Base-by-base conservation (phyloP, 306 rosid species). In the Erythrophleum fordii region DNA sequence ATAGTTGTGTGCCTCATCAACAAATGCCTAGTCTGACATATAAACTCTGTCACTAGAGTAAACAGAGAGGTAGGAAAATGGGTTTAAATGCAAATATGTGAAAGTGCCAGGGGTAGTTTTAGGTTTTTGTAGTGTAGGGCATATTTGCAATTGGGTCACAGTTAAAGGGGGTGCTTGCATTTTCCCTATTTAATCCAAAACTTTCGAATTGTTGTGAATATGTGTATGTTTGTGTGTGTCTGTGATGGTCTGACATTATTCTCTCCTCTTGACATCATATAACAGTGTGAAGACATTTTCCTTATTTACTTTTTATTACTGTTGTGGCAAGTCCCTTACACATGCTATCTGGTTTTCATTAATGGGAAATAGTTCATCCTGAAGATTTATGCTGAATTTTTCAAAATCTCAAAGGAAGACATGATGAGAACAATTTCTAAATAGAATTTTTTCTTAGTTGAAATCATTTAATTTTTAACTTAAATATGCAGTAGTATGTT, bases 231-330 rank as follows among this genome's bases (percentile, higher is more conserved):
- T 64, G 42, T 62, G 6, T 35, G 42, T 55, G 61, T 55, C 61
- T 6, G 5, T 20, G 26, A 55, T 20, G 61, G 29, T 22, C 14
- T 20, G 61, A 55, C 0, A 28, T 35, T 72, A 46, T 72, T 81
- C 26, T 70, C 56, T 72, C 66, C 72, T 42, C 56, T 22, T 12
- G 17, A 56, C 64, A 55, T 72, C 37, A 34, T 67, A 51, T 60
- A 56, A 72, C 65, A 8, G 68, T 53, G 72, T 59, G 42, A 76
- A 59, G 18, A 18, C 61, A 22, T 20, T 45, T 69, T 2, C 76
- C 76, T 34, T 31, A 56, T 59, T 26, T 42, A 1, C 14, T 39
- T 37, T 5, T 65, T n/a, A 46, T 18, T 66, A 18, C 69, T 23
- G 2, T 16, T 4, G 22, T 8, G 42, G 46, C 5, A 18, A 6